Evolutionary conservation across 441 rosid genomes (phyloP).

Genomic region (Aleurites moluccanus): DNA sequence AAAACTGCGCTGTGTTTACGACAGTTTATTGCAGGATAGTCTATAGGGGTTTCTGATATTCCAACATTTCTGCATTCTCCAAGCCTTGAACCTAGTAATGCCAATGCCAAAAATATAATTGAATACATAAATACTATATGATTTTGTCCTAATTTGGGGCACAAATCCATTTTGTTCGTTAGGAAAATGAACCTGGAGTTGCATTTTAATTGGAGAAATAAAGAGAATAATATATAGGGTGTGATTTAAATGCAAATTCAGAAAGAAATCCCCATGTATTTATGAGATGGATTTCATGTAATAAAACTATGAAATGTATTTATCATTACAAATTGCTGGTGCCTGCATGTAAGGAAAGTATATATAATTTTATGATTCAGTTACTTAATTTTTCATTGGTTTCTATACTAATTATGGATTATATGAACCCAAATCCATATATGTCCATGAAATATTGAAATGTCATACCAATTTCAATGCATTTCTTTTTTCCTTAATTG

Average conservation of each 20-base stretch:
- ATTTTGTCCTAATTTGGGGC: constrained; percentile 12
- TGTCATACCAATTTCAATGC: too few species aligned
- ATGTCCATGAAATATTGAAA: too few species aligned
- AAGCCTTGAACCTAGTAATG: constrained; percentile 2
- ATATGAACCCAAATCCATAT: too few species aligned
- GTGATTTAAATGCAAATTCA: too few species aligned
- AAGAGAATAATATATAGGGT: background rate
- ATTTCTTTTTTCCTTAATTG: too few species aligned
- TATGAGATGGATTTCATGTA: background rate
- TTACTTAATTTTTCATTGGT: too few species aligned
- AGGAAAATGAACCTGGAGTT: background rate
- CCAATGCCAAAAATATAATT: constrained; percentile 30
- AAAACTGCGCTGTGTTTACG: constrained; percentile 57
- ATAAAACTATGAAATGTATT: background rate
- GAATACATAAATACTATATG: constrained; percentile 2
- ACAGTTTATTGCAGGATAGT: constrained; percentile 47
- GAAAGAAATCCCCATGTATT: background rate
- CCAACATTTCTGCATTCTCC: constrained; percentile 24
- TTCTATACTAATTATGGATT: constrained; percentile 41
- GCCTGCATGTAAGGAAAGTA: background rate
- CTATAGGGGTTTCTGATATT: background rate
- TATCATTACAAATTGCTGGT: background rate
- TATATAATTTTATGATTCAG: too few species aligned
- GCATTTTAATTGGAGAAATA: background rate
- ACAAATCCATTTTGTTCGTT: constrained; percentile 15